Conservation (phyloP, 345 rosid species). For the Orychophragmus violaceus region DNA sequence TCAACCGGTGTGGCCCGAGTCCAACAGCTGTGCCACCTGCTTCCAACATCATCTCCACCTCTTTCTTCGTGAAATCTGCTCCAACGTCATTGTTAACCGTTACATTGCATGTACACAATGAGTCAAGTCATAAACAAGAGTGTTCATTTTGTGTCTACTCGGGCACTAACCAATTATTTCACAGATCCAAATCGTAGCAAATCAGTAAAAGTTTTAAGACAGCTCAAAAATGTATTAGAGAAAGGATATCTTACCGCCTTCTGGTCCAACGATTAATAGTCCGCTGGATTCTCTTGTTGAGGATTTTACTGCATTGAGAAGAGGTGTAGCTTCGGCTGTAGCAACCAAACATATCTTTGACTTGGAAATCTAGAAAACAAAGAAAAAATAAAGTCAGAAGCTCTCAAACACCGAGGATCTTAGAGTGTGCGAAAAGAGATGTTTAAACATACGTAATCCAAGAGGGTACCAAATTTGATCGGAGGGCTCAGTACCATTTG, state of each 20-base stretch:
- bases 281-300: constrained; percentile 47
- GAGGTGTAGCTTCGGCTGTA: constrained; percentile 72
- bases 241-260: constrained; percentile 55
- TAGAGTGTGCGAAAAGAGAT: neutral
- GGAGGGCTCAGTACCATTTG: constrained; percentile 78
- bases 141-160: neutral
- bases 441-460: constrained; percentile 49
- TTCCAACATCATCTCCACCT: constrained; percentile 47
- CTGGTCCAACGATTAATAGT: constrained; percentile 70
- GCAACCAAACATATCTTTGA: constrained; percentile 70
- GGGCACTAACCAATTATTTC: neutral
- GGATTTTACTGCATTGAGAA: constrained; percentile 47
- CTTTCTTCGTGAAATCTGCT: constrained; percentile 39
- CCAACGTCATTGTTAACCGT: neutral
- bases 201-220: neutral
- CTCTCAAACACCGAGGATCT: neutral
- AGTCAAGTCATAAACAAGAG: neutral
- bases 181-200: neutral
- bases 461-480: constrained; percentile 38
- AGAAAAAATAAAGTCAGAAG: neutral
- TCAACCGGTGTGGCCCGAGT: constrained; percentile 72
- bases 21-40: constrained; percentile 74
- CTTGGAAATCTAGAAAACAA: constrained; percentile 43
- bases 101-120: neutral
- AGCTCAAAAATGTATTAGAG: neutral